These are phyloP conservation scores for Pythium monospermum DNA, from an alignment of 352 stramenopile species.

Conservation along the genomic window DNA sequence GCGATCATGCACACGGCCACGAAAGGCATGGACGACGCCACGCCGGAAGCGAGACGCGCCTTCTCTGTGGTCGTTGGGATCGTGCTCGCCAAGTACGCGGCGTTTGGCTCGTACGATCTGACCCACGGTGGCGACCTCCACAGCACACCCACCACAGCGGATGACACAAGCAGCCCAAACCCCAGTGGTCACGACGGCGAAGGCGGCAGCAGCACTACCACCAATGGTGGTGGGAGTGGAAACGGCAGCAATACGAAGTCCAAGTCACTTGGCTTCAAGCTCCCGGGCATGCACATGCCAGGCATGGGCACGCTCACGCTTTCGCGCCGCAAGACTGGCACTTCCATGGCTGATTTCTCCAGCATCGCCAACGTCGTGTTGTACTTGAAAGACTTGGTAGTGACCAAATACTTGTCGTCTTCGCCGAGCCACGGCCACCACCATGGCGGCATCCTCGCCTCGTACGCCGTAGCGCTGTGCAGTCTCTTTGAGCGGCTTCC, in stretches of 20 bases:
- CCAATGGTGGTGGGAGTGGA: background rate
- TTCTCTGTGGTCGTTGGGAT: slow-evolving; percentile 67
- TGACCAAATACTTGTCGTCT: slow-evolving; percentile 47
- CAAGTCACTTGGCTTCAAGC: slow-evolving; percentile 64
- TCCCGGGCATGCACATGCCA: slow-evolving; percentile 48
- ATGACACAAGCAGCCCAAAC: background rate
- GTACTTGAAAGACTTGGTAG: slow-evolving; percentile 76
- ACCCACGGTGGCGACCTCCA: slow-evolving; percentile 39
- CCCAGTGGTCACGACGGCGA: background rate
- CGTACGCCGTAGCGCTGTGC: slow-evolving; percentile 65
- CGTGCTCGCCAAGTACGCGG: slow-evolving; percentile 74
- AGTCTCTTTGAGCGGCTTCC: slow-evolving; percentile 77
- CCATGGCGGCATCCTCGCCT: slow-evolving; percentile 64
- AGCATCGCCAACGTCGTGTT: slow-evolving; percentile 68
- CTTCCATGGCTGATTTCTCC: slow-evolving; percentile 53
- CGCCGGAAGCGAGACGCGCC: slow-evolving; percentile 53
- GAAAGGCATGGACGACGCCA: slow-evolving; percentile 75
- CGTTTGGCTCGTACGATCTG: slow-evolving; percentile 40
- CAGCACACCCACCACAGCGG: background rate
- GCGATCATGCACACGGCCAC: slow-evolving; percentile 58
- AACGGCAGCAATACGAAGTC: slow-evolving; percentile 25
- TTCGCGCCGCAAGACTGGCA: slow-evolving; percentile 47
- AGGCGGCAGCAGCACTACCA: background rate
- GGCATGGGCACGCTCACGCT: slow-evolving; percentile 43
- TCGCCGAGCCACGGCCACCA: slow-evolving; percentile 6